Evolutionary conservation across 805 yeast genomes (phyloP).

Genomic region (Kazachstania bromeliacearum): DNA sequence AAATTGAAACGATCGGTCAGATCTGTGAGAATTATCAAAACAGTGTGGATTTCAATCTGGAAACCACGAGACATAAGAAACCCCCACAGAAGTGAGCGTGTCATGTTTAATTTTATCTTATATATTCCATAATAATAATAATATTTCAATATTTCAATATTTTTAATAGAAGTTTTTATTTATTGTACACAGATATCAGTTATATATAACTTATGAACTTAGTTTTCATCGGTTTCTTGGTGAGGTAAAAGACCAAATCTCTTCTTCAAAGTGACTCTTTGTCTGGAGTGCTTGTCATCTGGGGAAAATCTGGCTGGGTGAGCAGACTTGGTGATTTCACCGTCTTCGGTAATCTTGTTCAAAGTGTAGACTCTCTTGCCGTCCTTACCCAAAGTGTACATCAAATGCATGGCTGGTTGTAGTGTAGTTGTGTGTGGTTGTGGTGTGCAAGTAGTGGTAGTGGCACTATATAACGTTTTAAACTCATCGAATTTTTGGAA

Average conservation of each 20-base stretch:
- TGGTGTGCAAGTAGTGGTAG: no score
- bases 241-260: slow-evolving; percentile 61
- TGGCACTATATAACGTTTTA: no score
- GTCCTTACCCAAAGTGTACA: slow-evolving; percentile 91
- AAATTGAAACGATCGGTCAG: slow-evolving; percentile 60
- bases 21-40: slow-evolving; percentile 73
- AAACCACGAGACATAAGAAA: slow-evolving; percentile 49
- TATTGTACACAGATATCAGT: no score
- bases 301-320: slow-evolving; percentile 99
- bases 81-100: no score
- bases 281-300: slow-evolving; percentile 98
- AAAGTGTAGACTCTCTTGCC: slow-evolving; percentile 95
- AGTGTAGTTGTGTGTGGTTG: neutral
- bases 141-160: no score
- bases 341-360: slow-evolving; percentile 66
- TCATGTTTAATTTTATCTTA: no score
- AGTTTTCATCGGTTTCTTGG: no score
- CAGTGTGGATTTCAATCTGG: slow-evolving; percentile 60
- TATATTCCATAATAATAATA: neutral
- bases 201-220: no score
- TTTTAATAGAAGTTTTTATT: neutral
- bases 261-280: slow-evolving; percentile 95
- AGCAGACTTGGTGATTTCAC: slow-evolving; percentile 96
- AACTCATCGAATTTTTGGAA: no score
- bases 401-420: slow-evolving; percentile 72